Evolutionary conservation across 768 basidiomycete species (phyloP).

Genomic region (Lentinula edodes): DNA sequence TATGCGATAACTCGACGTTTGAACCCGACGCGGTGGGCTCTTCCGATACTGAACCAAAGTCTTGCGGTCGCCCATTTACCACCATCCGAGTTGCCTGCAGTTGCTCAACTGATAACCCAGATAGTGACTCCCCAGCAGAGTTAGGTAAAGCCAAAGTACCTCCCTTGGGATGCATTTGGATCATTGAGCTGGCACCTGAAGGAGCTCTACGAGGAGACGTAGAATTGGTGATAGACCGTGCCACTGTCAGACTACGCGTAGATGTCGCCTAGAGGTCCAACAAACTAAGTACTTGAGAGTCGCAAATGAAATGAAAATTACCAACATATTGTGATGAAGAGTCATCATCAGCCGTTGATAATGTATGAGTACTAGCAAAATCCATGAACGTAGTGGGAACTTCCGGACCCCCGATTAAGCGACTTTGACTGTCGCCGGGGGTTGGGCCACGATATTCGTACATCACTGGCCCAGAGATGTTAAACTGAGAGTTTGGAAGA

Average conservation of each 20-base stretch:
- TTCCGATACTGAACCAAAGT: conserved; percentile 12
- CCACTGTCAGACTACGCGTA: neutral
- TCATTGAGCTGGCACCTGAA: neutral
- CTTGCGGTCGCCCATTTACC: conserved; percentile 15
- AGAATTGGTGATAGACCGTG: neutral
- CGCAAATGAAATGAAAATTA: neutral
- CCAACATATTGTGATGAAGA: neutral
- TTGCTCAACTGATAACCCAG: conserved; percentile 8
- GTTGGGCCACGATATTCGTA: neutral
- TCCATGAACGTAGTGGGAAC: conserved; percentile 1
- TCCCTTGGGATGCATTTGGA: neutral
- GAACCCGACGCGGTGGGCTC: neutral
- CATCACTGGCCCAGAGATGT: neutral
- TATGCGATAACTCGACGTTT: neutral
- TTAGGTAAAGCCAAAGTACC: conserved; percentile 8
- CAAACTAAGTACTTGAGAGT: neutral
- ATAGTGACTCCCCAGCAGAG: conserved; percentile 11
- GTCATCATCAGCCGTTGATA: neutral
- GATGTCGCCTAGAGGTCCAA: neutral
- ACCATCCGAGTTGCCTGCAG: conserved; percentile 13
- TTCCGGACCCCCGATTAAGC: neutral
- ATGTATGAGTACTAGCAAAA: neutral
- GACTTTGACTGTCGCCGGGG: neutral
- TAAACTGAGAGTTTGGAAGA: neutral
- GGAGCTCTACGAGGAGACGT: conserved; percentile 8